These are phyloP conservation scores for Xerocomus brunneocitrinus DNA, from an alignment of 768 basidiomycete species.

Conservation along the genomic window DNA sequence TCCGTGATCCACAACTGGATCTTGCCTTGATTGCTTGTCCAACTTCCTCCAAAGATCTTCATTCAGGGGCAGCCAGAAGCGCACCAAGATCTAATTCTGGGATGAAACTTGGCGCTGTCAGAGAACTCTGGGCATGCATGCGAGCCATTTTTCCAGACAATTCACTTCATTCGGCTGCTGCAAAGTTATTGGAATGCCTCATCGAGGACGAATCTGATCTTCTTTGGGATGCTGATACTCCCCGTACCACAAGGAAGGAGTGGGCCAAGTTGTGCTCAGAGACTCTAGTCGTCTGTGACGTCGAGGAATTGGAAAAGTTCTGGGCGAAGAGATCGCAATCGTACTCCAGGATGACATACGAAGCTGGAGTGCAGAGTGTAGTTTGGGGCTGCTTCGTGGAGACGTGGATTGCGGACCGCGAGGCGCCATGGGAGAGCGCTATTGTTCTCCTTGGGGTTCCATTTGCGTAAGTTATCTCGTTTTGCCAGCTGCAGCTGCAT, in stretches of 20 bases:
- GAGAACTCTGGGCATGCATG: conserved; percentile 53
- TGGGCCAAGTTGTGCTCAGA: conserved; percentile 65
- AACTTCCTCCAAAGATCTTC: conserved; percentile 8
- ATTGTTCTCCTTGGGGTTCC: conserved; percentile 53
- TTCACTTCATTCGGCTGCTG: conserved; percentile 41
- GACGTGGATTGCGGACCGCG: conserved; percentile 47
- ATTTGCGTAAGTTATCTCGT: conserved; percentile 48
- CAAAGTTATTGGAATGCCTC: conserved; percentile 46
- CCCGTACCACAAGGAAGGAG: conserved; percentile 42
- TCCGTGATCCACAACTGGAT: conserved; percentile 45
- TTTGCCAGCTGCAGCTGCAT: not conserved
- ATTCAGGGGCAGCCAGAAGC: conserved; percentile 5
- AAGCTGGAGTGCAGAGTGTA: conserved; percentile 37
- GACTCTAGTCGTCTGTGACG: conserved; percentile 44
- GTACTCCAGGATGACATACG: conserved; percentile 29
- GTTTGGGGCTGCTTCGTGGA: conserved; percentile 59
- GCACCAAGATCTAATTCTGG: conserved; percentile 36
- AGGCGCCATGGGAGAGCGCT: conserved; percentile 51
- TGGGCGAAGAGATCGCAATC: conserved; percentile 37
- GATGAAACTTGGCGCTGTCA: conserved; percentile 54
- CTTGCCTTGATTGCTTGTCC: conserved; percentile 30
- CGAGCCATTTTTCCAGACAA: conserved; percentile 39
- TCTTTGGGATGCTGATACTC: conserved; percentile 38
- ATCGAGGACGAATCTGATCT: conserved; percentile 45
- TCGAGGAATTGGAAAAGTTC: conserved; percentile 46